Conservation (phyloP, 305 asterid species). For the Fraxinus platypoda region DNA sequence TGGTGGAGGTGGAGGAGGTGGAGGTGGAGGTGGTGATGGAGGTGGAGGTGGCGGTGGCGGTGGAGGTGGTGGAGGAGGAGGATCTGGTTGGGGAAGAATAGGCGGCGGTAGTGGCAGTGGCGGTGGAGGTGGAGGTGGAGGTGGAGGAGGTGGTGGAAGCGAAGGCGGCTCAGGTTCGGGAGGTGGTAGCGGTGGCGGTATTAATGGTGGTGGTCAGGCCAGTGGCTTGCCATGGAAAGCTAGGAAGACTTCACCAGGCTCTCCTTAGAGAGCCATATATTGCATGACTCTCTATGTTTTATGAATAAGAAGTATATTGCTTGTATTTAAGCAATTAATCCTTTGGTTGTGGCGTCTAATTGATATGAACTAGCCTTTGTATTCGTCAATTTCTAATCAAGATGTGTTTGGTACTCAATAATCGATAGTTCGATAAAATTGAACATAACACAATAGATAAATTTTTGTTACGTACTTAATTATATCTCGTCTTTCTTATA, state of each 20-base stretch:
- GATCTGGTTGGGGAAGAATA: not conserved
- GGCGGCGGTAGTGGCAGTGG: not conserved
- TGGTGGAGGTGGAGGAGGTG: slow-evolving; percentile 4
- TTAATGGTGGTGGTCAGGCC: not conserved
- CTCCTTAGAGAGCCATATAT: not conserved
- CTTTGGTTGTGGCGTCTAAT: no score
- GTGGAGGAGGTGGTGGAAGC: not conserved
- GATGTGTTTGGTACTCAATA: no score
- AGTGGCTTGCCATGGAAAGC: not conserved
- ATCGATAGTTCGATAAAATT: no score
- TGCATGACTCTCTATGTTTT: not conserved
- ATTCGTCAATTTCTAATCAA: no score
- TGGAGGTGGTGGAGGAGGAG: slow-evolving; percentile 2
- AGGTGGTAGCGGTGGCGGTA: not conserved
- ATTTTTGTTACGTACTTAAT: no score
- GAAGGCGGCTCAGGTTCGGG: not conserved
- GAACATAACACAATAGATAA: no score
- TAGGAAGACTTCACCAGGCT: not conserved
- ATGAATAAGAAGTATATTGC: not conserved
- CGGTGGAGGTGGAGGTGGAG: not conserved
- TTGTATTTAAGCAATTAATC: not conserved
- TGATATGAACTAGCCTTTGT: no score
- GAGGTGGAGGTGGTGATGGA: not conserved
- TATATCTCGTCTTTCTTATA: no score
- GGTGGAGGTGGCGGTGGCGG: not conserved